Base-by-base conservation (phyloP, 2,329 filamentous ascomycete genomes). In the Chaetomium olivaceum region DNA sequence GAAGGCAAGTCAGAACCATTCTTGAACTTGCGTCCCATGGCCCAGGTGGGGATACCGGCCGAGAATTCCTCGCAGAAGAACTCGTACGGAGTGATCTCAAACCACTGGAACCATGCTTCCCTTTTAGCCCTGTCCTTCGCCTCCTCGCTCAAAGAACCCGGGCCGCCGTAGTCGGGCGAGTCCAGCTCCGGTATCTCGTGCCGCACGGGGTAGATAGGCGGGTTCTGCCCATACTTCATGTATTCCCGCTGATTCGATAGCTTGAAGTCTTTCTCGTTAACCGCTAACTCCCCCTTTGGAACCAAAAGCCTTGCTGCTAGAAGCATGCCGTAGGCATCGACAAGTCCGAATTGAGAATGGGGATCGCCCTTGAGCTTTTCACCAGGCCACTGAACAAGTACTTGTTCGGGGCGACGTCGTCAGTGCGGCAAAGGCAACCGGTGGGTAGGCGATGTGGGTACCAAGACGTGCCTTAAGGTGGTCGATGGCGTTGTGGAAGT, bases 31-130 rank as follows among this genome's bases (percentile, higher is more conserved):
- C 95, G 86, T 3, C 95, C 95, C 66, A 98, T 81, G 7, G 93
- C 91, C 93, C 94, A 99, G 0, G 92, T 97, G 0, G 95, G 95
- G 67, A 99, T 97, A 3, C 95, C 94, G 2, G 94, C 93, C 27
- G 85, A 85, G 59, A 97, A 89, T 74, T 97, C 94, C 77, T 98
- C 94, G 71, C 93, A 97, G 77, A 95, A 97, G 75, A 97, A 90
- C 76, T 98, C 94, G 74, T 96, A 97, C 0, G 94, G 94, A 0
- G 92, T 96, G 73, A 94, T 90, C 74, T 99, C 95, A 71, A 95
- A 97, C 94, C 95, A 98, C 73, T 99, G 94, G 73, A 98, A 99
- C 91, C 93, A 98, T 2, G 92, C 85, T 73, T 96, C 90, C 66
- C 83, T 82, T 73, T 79, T 87, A 12, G 84, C 80, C 59, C 80